Percentiles rank a stretch among this genome's conserved stretches.
These are phyloP conservation scores for Aspergillus carlsbadensis DNA, from an alignment of 495 filamentous ascomycete genomes.

Conservation along the genomic window DNA sequence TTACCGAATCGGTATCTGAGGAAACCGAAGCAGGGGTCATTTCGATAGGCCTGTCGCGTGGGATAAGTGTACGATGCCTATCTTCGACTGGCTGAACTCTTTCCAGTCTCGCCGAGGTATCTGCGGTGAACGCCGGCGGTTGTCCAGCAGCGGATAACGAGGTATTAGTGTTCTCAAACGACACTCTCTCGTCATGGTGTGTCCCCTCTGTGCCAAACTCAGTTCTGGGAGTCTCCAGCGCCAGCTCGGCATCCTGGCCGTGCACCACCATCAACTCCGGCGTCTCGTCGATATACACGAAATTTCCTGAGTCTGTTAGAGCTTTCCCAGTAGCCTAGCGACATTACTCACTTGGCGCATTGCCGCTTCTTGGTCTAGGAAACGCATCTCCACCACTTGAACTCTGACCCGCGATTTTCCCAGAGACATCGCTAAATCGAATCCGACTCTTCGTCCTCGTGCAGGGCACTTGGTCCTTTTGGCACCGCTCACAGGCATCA, in stretches of 20 bases:
- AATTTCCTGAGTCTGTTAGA: background rate
- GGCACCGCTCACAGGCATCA: background rate
- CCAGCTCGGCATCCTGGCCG: background rate
- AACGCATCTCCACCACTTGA: background rate
- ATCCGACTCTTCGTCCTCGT: background rate
- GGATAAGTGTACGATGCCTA: too few relatives aligned
- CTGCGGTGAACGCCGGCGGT: too few relatives aligned
- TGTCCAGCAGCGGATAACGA: too few relatives aligned
- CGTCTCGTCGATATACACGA: slow-evolving; percentile 17
- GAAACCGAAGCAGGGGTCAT: too few relatives aligned
- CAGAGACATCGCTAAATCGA: background rate
- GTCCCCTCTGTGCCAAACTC: too few relatives aligned
- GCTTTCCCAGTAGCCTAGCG: background rate
- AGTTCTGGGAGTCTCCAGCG: background rate
- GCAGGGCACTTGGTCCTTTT: background rate
- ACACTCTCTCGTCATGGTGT: too few relatives aligned
- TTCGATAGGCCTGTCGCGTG: too few relatives aligned
- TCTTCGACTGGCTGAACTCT: too few relatives aligned
- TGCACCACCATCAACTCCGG: slow-evolving; percentile 7
- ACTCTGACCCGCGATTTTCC: background rate
- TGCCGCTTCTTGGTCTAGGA: background rate
- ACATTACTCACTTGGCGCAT: background rate
- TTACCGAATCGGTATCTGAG: background rate
- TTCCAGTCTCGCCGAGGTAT: too few relatives aligned
- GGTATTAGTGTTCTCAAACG: too few relatives aligned